Conservation (phyloP, 257 asterid species). For the Nicotiana otophora region DNA sequence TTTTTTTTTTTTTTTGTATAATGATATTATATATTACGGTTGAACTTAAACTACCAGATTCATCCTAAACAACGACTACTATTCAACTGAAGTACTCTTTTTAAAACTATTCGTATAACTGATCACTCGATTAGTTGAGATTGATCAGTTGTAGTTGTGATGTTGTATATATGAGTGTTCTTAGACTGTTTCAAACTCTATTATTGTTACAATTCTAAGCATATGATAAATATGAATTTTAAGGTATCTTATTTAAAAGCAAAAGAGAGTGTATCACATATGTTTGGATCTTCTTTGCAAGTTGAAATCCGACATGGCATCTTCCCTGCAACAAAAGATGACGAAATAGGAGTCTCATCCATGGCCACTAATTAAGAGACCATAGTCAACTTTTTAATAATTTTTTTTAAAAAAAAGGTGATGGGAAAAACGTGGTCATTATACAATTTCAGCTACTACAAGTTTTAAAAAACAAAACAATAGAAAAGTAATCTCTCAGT, state of each 20-base stretch:
- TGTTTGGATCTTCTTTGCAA: not conserved
- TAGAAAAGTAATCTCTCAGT: not conserved
- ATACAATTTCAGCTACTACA: not conserved
- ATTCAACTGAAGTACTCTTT: too few species aligned
- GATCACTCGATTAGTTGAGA: too few species aligned
- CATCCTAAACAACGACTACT: too few species aligned
- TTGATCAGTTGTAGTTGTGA: too few species aligned
- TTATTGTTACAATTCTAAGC: not conserved
- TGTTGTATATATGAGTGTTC: too few species aligned
- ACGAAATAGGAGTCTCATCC: not conserved
- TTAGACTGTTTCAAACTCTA: too few species aligned
- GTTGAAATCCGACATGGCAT: not conserved
- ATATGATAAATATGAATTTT: not conserved
- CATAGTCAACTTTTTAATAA: not conserved
- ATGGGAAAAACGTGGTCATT: not conserved
- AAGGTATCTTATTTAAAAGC: not conserved
- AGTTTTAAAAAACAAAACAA: not conserved
- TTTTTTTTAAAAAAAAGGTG: not conserved
- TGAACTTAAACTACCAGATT: too few species aligned
- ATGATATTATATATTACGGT: too few species aligned
- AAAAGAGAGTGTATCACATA: not conserved
- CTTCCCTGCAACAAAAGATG: not conserved
- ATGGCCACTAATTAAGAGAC: too few species aligned
- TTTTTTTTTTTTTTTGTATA: too few species aligned
- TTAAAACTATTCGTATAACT: too few species aligned